A percentile compares a stretch with the other conserved stretches of the same genome.
These are phyloP conservation scores for Nannochloropsis salina DNA, from an alignment of 108 stramenopile genomes.

Conservation along the genomic window DNA sequence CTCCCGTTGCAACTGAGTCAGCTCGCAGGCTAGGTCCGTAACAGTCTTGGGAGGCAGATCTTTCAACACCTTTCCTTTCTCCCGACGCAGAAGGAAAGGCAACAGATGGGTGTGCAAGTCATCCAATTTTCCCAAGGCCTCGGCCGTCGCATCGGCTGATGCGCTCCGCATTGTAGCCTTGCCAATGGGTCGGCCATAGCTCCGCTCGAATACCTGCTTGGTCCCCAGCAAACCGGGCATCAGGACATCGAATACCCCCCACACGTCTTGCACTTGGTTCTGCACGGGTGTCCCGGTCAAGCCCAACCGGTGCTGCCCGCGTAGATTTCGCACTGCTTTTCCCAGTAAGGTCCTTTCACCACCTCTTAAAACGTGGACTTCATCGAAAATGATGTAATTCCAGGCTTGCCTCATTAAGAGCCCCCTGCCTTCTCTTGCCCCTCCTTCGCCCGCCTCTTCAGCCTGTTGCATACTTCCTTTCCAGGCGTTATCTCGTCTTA, in stretches of 20 bases:
- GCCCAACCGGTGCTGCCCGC: slow-evolving; percentile 66
- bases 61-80: slow-evolving; percentile 45
- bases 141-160: neutral
- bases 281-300: slow-evolving; percentile 97
- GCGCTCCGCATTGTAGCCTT: neutral
- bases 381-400: slow-evolving; percentile 39
- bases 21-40: slow-evolving; percentile 67
- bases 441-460: neutral
- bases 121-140: slow-evolving; percentile 5
- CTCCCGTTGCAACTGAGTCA: slow-evolving; percentile 61
- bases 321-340: slow-evolving; percentile 27
- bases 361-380: slow-evolving; percentile 37
- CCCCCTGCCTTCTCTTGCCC: neutral
- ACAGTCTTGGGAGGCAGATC: slow-evolving; percentile 60
- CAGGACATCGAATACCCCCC: slow-evolving; percentile 57
- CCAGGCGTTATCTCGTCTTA: slow-evolving; percentile 24
- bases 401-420: slow-evolving; percentile 21
- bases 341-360: slow-evolving; percentile 27
- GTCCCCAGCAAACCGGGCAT: slow-evolving; percentile 37
- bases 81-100: slow-evolving; percentile 51
- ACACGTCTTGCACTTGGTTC: slow-evolving; percentile 88
- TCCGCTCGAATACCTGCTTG: neutral
- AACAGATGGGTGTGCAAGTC: slow-evolving; percentile 31
- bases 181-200: neutral
- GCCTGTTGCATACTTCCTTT: neutral